These are phyloP conservation scores for Cicer yamashitae DNA, from an alignment of 306 rosid species.

Conservation along the genomic window DNA sequence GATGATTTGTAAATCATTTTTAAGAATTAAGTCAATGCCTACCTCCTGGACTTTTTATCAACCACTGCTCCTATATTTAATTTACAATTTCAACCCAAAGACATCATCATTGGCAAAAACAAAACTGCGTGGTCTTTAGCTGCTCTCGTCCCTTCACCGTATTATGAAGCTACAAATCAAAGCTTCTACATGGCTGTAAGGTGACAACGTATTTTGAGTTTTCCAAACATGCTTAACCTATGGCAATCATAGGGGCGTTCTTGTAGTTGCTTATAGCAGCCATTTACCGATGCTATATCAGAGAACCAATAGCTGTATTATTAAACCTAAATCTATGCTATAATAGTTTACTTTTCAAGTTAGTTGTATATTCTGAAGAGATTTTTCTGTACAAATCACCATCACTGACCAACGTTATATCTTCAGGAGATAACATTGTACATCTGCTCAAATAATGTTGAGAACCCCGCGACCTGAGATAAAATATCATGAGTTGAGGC, in stretches of 20 bases:
- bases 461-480: constrained; percentile 67
- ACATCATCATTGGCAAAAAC: constrained; percentile 31
- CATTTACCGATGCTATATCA: constrained; percentile 2
- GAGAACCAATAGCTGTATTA: constrained; percentile 32
- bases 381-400: constrained; percentile 46
- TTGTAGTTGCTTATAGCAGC: constrained; percentile 21
- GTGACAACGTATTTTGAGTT: background rate
- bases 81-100: constrained; percentile 35
- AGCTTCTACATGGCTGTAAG: too few species aligned
- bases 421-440: constrained; percentile 62
- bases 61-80: constrained; percentile 5
- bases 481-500: constrained; percentile 41
- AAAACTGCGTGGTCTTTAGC: background rate
- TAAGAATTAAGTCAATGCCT: constrained; percentile 20
- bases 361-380: constrained; percentile 39
- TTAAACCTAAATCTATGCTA: constrained; percentile 43
- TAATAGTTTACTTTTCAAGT: constrained; percentile 38
- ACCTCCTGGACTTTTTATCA: constrained; percentile 31
- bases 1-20: constrained; percentile 5
- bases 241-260: constrained; percentile 1
- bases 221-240: background rate
- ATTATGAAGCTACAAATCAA: too few species aligned
- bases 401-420: constrained; percentile 63
- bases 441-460: constrained; percentile 82
- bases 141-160: too few species aligned